Conservation (phyloP, 208 protist genomes). For the Eutreptiella sp. region DNA sequence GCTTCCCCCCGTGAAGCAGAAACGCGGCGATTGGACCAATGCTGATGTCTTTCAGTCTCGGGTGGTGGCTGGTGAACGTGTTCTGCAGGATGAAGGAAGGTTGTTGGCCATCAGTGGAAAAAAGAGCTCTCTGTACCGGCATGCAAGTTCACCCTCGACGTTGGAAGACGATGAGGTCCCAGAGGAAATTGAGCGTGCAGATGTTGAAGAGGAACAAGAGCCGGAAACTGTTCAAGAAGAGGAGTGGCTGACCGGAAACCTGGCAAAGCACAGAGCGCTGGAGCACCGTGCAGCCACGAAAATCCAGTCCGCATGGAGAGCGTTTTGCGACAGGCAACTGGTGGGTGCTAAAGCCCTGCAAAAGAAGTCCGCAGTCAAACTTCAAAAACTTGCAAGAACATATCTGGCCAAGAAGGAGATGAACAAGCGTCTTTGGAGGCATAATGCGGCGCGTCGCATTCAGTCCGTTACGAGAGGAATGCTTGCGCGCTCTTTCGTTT, state of each 20-base stretch:
- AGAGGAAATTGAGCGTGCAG: conserved; percentile 11
- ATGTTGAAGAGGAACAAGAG: conserved; percentile 6
- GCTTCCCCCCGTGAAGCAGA: too few relatives aligned
- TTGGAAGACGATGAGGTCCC: conserved; percentile 5
- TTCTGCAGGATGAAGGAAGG: too few relatives aligned
- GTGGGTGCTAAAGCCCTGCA: conserved; percentile 11
- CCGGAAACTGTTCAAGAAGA: conserved; percentile 9
- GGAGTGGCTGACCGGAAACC: not conserved
- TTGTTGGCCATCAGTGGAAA: too few relatives aligned
- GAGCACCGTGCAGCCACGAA: conserved; percentile 20
- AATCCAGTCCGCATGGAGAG: conserved; percentile 22
- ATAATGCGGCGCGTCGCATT: conserved; percentile 4
- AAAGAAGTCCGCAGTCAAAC: conserved; percentile 8
- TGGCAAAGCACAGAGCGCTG: not conserved
- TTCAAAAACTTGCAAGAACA: conserved; percentile 9
- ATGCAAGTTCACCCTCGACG: too few relatives aligned
- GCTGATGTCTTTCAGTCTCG: too few relatives aligned
- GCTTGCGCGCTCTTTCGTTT: not conserved
- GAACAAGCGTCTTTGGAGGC: not conserved
- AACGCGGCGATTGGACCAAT: too few relatives aligned
- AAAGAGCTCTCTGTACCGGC: too few relatives aligned
- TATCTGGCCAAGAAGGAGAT: not conserved
- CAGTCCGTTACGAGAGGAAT: conserved; percentile 18
- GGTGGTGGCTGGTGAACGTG: too few relatives aligned
- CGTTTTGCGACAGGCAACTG: not conserved